phyloP scores from a whole-genome alignment of 2,329 filamentous ascomycete species.

The Fusarium fracticaudum region DNA sequence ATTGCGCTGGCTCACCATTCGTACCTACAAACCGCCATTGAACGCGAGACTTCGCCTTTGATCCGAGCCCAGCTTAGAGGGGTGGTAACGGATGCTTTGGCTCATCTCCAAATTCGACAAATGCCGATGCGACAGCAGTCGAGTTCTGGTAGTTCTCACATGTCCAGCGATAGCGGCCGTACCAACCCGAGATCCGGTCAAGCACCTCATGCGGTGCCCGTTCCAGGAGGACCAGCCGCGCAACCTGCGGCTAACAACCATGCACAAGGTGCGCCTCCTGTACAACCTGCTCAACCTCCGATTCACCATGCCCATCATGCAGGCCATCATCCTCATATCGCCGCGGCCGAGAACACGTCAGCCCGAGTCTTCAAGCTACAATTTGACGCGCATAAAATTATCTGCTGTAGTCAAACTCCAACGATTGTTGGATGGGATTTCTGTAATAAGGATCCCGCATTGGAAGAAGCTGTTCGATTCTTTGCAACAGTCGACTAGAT shows the following conservation, averaged over 20 bases:
- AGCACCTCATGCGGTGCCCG: background rate
- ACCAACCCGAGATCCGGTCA: constrained; percentile 8
- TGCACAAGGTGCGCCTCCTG: constrained; percentile 36
- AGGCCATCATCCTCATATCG: constrained; percentile 56
- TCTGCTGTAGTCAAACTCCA: constrained; percentile 92
- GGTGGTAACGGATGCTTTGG: constrained; percentile 57
- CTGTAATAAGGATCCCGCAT: constrained; percentile 83
- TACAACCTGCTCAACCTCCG: constrained; percentile 17
- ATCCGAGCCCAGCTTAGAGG: constrained; percentile 60
- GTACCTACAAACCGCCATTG: constrained; percentile 62
- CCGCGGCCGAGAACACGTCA: constrained; percentile 57
- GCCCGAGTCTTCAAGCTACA: constrained; percentile 92
- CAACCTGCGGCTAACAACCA: constrained; percentile 28
- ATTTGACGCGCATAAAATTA: constrained; percentile 91
- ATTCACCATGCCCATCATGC: constrained; percentile 1
- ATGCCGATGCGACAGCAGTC: constrained; percentile 39
- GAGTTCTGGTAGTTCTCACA: constrained; percentile 3
- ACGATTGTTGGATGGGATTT: constrained; percentile 99
- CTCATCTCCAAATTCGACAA: constrained; percentile 58
- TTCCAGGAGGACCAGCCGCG: background rate
- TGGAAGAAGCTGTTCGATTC: constrained; percentile 80
- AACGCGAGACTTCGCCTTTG: constrained; percentile 60
- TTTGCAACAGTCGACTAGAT: constrained; percentile 69
- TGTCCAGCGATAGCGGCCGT: constrained; percentile 5
- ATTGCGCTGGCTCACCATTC: constrained; percentile 58